phyloP scores from a whole-genome alignment of 2,329 filamentous ascomycete species.

The Ophioceras dolichostomum region DNA sequence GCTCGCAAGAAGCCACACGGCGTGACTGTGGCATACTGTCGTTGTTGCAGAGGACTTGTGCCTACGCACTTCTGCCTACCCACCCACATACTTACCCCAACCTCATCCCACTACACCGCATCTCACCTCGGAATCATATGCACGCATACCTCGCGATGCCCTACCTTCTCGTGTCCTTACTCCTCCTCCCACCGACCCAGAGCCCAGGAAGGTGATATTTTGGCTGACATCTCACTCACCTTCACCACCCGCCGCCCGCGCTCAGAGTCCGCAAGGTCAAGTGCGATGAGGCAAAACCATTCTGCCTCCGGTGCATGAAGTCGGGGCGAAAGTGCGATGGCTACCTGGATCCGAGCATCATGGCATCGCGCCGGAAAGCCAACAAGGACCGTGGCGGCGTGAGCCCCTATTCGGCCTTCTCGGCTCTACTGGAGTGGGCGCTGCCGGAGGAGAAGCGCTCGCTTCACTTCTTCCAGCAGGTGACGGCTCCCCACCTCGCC shows the following conservation, averaged over 20 bases:
- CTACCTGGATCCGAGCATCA: slow-evolving; percentile 22
- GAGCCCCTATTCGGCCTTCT: slow-evolving; percentile 5
- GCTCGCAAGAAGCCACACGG: not conserved
- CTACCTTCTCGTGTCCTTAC: no score
- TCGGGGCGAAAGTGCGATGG: slow-evolving; percentile 46
- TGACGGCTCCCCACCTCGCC: slow-evolving; percentile 27
- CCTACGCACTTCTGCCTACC: no score
- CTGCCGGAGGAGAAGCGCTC: slow-evolving; percentile 19
- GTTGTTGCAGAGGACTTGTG: no score
- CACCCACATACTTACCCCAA: not conserved
- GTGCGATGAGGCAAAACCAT: slow-evolving; percentile 42
- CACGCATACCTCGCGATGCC: no score
- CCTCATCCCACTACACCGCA: not conserved
- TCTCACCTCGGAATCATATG: not conserved
- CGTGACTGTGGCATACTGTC: no score
- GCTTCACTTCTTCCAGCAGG: slow-evolving; percentile 24
- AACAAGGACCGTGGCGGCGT: slow-evolving; percentile 4
- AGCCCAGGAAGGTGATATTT: no score
- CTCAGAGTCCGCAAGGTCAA: slow-evolving; percentile 41
- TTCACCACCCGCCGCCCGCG: not conserved
- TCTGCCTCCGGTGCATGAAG: slow-evolving; percentile 37
- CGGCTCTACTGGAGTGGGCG: slow-evolving; percentile 14
- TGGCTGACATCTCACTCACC: not conserved
- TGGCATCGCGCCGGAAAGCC: slow-evolving; percentile 12
- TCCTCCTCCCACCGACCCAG: no score